These are phyloP conservation scores for Leptomonas seymouri DNA, from an alignment of 208 protist genomes.

Conservation along the genomic window DNA sequence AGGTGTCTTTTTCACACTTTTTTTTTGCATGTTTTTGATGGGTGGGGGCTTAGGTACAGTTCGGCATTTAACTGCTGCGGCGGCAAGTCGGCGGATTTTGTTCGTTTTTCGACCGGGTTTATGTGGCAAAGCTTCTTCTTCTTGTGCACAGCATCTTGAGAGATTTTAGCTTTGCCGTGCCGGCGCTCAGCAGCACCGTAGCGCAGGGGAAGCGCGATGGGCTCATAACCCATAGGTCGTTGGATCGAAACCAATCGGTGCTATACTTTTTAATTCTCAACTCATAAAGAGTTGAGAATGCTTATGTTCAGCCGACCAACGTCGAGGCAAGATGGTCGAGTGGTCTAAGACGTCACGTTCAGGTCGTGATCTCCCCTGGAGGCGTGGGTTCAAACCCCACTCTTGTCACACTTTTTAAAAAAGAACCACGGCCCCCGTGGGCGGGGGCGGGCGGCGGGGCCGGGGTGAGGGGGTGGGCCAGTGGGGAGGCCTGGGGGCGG, in stretches of 20 bases:
- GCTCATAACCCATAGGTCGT: conserved; percentile 95
- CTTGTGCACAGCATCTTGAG: too few species aligned
- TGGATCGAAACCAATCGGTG: conserved; percentile 95
- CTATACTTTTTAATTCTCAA: conserved; percentile 49
- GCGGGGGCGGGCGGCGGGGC: too few species aligned
- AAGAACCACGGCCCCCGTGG: too few species aligned
- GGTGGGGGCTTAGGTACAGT: background rate
- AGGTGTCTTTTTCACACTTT: too few species aligned
- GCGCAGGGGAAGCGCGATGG: conserved; percentile 95
- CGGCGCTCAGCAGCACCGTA: conserved; percentile 71
- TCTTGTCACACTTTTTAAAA: conserved; percentile 45
- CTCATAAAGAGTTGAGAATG: too few species aligned
- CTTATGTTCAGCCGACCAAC: background rate
- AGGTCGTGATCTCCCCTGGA: conserved; percentile 58
- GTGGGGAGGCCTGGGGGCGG: too few species aligned
- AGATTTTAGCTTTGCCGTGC: too few species aligned
- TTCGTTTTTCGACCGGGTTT: too few species aligned
- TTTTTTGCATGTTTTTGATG: too few species aligned
- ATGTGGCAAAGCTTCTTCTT: background rate
- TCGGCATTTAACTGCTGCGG: too few species aligned
- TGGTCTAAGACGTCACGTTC: conserved; percentile 57
- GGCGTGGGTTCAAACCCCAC: conserved; percentile 58
- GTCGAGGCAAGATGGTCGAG: conserved; percentile 48
- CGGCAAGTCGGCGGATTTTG: too few species aligned
- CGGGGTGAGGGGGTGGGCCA: too few species aligned